Conservation (phyloP, 78 protist genomes). For the slime mould (Dictyostelium discoideum) region DNA sequence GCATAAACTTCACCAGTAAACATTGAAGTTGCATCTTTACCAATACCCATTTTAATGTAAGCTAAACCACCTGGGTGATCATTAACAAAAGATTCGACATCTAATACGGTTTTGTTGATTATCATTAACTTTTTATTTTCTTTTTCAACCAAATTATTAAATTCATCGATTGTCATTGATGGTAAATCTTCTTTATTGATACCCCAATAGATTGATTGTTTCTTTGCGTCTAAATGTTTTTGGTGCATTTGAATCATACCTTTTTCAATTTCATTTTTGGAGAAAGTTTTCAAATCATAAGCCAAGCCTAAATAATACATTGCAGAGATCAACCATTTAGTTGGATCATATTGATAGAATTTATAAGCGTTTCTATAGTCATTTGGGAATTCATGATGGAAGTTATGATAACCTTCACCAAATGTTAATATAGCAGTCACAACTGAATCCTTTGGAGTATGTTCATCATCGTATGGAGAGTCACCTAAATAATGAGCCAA, state of each 20-base stretch:
- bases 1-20: slow-evolving; percentile 76
- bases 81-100: slow-evolving; percentile 58
- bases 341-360: slow-evolving; percentile 88
- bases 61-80: slow-evolving; percentile 81
- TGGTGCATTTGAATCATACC: slow-evolving; percentile 77
- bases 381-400: slow-evolving; percentile 93
- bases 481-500: slow-evolving; percentile 91
- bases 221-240: background rate
- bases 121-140: slow-evolving; percentile 48
- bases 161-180: slow-evolving; percentile 48
- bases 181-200: slow-evolving; percentile 44
- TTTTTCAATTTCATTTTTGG: slow-evolving; percentile 79
- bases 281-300: slow-evolving; percentile 48
- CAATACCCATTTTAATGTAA: slow-evolving; percentile 75
- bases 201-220: slow-evolving; percentile 63
- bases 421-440: slow-evolving; percentile 89
- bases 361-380: slow-evolving; percentile 91
- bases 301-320: slow-evolving; percentile 73
- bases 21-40: slow-evolving; percentile 81
- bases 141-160: background rate
- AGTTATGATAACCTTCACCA: slow-evolving; percentile 96
- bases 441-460: slow-evolving; percentile 78
- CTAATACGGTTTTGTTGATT: slow-evolving; percentile 52
- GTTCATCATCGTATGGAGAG: slow-evolving; percentile 75
- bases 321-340: slow-evolving; percentile 89